Evolutionary conservation across 345 rosid genomes (phyloP).

Genomic region (Lepidium africanum): DNA sequence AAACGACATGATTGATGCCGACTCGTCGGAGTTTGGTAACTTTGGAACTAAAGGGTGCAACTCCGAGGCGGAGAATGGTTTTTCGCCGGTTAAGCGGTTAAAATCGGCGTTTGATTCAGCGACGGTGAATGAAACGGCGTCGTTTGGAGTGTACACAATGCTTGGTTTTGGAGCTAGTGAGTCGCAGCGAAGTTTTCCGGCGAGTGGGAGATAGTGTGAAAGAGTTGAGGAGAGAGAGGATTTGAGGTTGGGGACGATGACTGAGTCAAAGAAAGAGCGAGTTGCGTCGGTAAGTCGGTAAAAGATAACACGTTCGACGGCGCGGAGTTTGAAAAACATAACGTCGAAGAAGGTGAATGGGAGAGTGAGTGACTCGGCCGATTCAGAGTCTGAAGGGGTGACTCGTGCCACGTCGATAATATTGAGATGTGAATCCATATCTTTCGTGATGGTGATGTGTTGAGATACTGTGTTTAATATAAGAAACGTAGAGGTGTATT

Average conservation of each 20-base stretch:
- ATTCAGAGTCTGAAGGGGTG: slow-evolving; percentile 5
- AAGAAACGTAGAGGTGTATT: too few species aligned
- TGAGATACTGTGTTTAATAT: too few species aligned
- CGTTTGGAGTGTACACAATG: not conserved
- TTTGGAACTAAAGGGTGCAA: not conserved
- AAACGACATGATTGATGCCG: not conserved
- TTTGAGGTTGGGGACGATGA: slow-evolving; percentile 26
- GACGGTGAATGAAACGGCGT: not conserved
- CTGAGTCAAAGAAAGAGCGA: slow-evolving; percentile 20
- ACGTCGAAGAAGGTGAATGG: slow-evolving; percentile 24
- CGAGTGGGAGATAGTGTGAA: slow-evolving; percentile 30
- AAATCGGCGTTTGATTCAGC: not conserved
- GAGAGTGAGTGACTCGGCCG: slow-evolving; percentile 12
- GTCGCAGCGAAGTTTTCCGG: slow-evolving; percentile 28
- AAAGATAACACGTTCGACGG: slow-evolving; percentile 29
- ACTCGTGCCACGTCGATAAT: slow-evolving; percentile 14
- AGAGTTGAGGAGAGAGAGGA: slow-evolving; percentile 26
- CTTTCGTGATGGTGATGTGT: not conserved
- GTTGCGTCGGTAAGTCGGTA: slow-evolving; percentile 18
- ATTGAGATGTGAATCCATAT: not conserved
- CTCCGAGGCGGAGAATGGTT: not conserved
- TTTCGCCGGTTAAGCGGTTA: not conserved
- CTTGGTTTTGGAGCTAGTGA: not conserved
- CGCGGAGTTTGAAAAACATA: slow-evolving; percentile 9
- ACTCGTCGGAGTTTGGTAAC: not conserved